A percentile compares a stretch with the other conserved stretches of the same genome.
phyloP scores from a whole-genome alignment of 2,329 filamentous ascomycete species.

The Lachnellula hyalina region DNA sequence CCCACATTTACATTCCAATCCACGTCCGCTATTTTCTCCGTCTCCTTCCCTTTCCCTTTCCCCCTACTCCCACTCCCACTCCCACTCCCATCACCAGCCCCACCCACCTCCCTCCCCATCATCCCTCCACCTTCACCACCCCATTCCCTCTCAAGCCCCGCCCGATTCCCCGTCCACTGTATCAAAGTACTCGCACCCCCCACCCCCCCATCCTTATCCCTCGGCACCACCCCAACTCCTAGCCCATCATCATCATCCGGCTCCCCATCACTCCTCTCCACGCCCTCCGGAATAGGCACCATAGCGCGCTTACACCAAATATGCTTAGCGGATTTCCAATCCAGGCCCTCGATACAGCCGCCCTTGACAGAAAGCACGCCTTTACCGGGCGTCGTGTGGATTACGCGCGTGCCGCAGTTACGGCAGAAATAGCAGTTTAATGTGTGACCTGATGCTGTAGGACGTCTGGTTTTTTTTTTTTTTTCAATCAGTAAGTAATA shows the following conservation, averaged over 20 bases:
- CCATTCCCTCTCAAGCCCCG: neutral
- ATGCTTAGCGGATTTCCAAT: constrained; percentile 57
- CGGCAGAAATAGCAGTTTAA: constrained; percentile 64
- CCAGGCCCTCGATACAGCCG: constrained; percentile 58
- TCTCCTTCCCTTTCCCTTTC: neutral
- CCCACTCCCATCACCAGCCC: neutral
- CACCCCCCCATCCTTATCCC: neutral
- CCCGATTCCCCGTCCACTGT: neutral
- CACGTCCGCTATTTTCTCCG: neutral
- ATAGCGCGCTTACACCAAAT: constrained; percentile 63
- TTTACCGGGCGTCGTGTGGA: constrained; percentile 57
- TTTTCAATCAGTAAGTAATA: neutral
- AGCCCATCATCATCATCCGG: constrained; percentile 30
- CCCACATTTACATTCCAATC: no score
- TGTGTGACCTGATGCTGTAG: constrained; percentile 50
- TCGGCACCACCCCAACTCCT: neutral
- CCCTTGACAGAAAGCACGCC: constrained; percentile 61
- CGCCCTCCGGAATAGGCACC: constrained; percentile 61
- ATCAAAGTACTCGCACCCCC: neutral
- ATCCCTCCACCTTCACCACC: no score
- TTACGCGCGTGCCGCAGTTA: constrained; percentile 58
- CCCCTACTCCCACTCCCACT: neutral
- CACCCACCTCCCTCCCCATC: no score
- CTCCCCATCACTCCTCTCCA: constrained; percentile 50
- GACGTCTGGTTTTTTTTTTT: constrained; percentile 39